phyloP scores from a whole-genome alignment of 495 filamentous ascomycete genomes.

The Pyrenula massariospora region DNA sequence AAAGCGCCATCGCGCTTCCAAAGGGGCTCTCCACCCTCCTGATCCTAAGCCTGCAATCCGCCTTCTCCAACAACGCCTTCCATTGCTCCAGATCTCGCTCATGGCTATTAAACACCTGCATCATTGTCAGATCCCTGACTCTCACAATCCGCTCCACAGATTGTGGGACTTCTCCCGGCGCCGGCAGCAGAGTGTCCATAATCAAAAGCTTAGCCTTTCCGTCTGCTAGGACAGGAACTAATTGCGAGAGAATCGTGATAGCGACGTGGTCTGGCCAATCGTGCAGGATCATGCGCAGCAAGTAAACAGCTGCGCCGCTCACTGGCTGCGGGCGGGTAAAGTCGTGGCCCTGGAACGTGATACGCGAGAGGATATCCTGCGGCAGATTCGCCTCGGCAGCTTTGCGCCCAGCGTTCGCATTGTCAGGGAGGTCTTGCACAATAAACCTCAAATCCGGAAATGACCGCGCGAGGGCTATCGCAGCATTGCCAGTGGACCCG shows the following conservation, averaged over 20 bases:
- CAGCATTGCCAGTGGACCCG: not conserved
- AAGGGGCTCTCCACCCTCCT: too few relatives aligned
- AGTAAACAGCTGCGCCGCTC: not conserved
- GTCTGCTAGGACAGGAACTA: not conserved
- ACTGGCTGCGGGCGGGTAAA: not conserved
- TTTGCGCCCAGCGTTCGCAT: not conserved
- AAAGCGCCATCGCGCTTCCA: too few relatives aligned
- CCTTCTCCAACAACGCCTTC: not conserved
- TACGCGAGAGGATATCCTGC: not conserved
- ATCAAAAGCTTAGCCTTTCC: not conserved
- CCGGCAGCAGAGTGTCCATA: not conserved
- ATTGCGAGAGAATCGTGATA: not conserved
- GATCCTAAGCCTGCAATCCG: too few relatives aligned
- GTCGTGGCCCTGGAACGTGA: not conserved
- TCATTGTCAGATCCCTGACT: not conserved
- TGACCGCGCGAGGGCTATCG: not conserved
- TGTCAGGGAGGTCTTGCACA: not conserved
- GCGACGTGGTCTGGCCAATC: not conserved
- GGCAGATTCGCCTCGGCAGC: not conserved
- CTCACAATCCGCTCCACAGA: not conserved
- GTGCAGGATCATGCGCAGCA: not conserved
- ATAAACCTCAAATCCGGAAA: not conserved
- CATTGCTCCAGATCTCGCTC: not conserved
- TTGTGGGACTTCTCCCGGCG: not conserved
- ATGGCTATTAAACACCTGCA: not conserved